These are phyloP conservation scores for Aspergillus unguis DNA, from an alignment of 2,329 filamentous ascomycete species.

Conservation along the genomic window DNA sequence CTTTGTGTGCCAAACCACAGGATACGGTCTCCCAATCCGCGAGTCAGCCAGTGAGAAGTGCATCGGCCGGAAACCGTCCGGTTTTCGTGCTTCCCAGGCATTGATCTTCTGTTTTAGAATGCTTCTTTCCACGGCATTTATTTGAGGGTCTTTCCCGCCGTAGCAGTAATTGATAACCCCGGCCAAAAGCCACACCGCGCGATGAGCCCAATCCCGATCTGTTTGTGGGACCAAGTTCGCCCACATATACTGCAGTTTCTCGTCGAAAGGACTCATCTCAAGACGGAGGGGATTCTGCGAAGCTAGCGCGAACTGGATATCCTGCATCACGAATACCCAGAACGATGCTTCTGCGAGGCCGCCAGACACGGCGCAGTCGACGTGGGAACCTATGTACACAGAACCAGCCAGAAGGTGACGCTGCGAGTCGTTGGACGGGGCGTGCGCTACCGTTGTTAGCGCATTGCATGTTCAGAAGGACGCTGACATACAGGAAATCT, in stretches of 20 bases:
- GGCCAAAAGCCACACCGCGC: conserved; percentile 33
- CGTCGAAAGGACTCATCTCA: conserved; percentile 30
- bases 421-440: conserved; percentile 32
- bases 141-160: conserved; percentile 20
- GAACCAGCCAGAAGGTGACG: conserved; percentile 35
- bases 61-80: conserved; percentile 30
- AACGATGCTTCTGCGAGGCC: conserved; percentile 35
- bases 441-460: conserved; percentile 24
- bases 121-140: conserved; percentile 17
- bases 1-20: conserved; percentile 33
- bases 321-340: conserved; percentile 37
- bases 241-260: conserved; percentile 30
- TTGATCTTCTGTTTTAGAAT: conserved; percentile 25
- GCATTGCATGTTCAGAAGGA: conserved; percentile 4
- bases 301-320: conserved; percentile 34
- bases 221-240: conserved; percentile 20
- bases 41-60: conserved; percentile 29
- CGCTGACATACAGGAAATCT: conserved; percentile 30
- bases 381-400: conserved; percentile 34
- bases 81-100: conserved; percentile 27
- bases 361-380: conserved; percentile 32
- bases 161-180: conserved; percentile 35
- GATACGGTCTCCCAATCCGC: conserved; percentile 29
- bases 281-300: conserved; percentile 32
- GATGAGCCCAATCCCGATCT: conserved; percentile 34